Percentiles rank a stretch among this genome's conserved stretches.
Evolutionary conservation across 2,329 filamentous ascomycete species (phyloP).

Genomic region (Paracoccidioides lutzii): DNA sequence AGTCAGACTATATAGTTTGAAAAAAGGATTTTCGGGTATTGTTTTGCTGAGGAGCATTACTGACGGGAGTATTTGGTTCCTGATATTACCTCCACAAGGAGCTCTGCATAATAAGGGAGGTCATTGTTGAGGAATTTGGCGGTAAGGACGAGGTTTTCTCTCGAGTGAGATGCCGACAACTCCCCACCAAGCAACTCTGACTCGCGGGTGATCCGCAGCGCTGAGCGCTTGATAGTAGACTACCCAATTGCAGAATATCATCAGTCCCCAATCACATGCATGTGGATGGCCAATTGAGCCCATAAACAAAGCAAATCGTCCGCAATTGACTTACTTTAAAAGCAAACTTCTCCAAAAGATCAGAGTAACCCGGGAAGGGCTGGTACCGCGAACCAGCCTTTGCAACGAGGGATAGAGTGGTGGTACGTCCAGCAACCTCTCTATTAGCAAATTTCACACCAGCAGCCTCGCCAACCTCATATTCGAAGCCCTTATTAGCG

Average conservation of each 20-base stretch:
- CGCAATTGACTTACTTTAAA: conserved; percentile 60
- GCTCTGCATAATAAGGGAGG: conserved; percentile 92
- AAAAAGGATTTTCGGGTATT: background rate
- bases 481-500: conserved; percentile 65
- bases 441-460: conserved; percentile 88
- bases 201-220: conserved; percentile 86
- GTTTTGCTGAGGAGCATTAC: conserved; percentile 11
- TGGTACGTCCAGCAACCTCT: conserved; percentile 77
- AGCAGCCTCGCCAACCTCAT: conserved; percentile 71
- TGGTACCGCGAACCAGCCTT: conserved; percentile 94
- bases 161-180: conserved; percentile 76
- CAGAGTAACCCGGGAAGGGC: conserved; percentile 74
- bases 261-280: conserved; percentile 4
- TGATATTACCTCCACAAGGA: conserved; percentile 81
- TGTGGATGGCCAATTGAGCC: background rate
- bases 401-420: conserved; percentile 79
- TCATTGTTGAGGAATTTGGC: conserved; percentile 93
- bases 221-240: conserved; percentile 72
- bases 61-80: conserved; percentile 70
- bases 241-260: conserved; percentile 38
- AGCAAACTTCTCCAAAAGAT: conserved; percentile 85
- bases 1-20: conserved; percentile 7
- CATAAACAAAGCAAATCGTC: conserved; percentile 2
- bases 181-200: conserved; percentile 87
- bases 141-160: conserved; percentile 83